Conservation (phyloP, 768 basidiomycete genomes). For the Mycena olivaceomarginata region DNA sequence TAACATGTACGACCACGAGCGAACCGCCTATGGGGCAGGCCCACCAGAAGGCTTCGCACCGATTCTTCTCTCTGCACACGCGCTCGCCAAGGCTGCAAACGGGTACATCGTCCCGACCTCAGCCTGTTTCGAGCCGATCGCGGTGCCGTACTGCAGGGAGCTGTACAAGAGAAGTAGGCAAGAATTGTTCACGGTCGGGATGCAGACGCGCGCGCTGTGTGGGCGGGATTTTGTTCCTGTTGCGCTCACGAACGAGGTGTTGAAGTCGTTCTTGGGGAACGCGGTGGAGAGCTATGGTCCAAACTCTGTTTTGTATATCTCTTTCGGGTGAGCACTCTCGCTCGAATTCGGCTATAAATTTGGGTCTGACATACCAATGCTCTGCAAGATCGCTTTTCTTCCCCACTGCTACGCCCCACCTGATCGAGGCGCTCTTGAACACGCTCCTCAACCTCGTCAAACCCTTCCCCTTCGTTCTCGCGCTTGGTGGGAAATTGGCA, state of each 20-base stretch:
- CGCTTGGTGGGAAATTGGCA: background rate
- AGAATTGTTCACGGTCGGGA: constrained; percentile 21
- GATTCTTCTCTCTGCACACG: background rate
- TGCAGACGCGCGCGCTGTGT: constrained; percentile 16
- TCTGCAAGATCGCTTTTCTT: constrained; percentile 28
- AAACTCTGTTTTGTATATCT: constrained; percentile 36
- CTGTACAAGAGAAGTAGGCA: background rate
- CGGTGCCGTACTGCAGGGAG: constrained; percentile 8
- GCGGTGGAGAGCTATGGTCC: constrained; percentile 25
- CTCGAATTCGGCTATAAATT: too few relatives aligned
- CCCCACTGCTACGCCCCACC: constrained; percentile 26
- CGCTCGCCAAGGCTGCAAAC: constrained; percentile 18
- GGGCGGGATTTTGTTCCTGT: background rate
- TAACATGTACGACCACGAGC: constrained; percentile 41
- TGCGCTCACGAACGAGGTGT: background rate
- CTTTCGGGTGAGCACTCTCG: constrained; percentile 30
- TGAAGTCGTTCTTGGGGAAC: constrained; percentile 25
- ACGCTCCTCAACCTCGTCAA: too few relatives aligned
- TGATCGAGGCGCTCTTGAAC: constrained; percentile 21
- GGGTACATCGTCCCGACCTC: constrained; percentile 17
- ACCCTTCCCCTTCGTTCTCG: too few relatives aligned
- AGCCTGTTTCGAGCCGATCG: constrained; percentile 18
- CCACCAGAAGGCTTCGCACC: background rate
- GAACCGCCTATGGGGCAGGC: background rate
- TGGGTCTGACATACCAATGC: too few relatives aligned